phyloP scores from a whole-genome alignment of 495 filamentous ascomycete genomes.

The Hyaloscypha hepaticicola region DNA sequence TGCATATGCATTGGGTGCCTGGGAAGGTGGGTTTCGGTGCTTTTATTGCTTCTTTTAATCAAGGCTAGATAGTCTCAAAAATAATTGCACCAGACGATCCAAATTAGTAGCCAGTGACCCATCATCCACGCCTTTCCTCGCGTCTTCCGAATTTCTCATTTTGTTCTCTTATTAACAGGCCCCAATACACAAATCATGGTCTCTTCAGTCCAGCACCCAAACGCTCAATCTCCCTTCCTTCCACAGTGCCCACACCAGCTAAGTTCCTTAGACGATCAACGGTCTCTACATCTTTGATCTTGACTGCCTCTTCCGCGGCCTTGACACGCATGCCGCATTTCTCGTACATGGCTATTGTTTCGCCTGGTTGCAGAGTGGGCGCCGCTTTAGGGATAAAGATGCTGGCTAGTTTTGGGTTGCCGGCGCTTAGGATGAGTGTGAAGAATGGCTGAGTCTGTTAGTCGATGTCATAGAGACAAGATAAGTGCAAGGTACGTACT shows the following conservation, averaged over 20 bases:
- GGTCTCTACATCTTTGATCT: constrained; percentile 70
- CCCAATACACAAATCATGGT: background rate
- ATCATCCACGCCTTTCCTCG: too few species aligned
- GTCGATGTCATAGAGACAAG: constrained; percentile 30
- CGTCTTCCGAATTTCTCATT: too few species aligned
- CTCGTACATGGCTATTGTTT: constrained; percentile 88
- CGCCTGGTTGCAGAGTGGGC: constrained; percentile 36
- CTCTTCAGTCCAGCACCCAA: constrained; percentile 27
- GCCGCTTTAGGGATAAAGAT: constrained; percentile 79
- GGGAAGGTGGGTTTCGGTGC: background rate
- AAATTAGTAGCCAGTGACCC: background rate
- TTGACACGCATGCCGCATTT: constrained; percentile 90
- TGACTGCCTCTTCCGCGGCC: constrained; percentile 89
- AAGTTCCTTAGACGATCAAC: constrained; percentile 31
- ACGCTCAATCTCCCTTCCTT: constrained; percentile 33
- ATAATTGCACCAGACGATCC: background rate
- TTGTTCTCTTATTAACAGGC: background rate
- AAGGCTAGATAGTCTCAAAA: background rate
- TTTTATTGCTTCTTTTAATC: background rate
- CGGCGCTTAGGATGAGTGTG: constrained; percentile 82
- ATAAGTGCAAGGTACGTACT: constrained; percentile 14
- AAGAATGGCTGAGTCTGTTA: constrained; percentile 65
- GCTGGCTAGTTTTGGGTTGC: constrained; percentile 83
- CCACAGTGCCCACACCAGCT: constrained; percentile 28
- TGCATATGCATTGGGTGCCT: background rate